Evolutionary conservation across 768 basidiomycete species (phyloP).

Genomic region (Astraeus odoratus): DNA sequence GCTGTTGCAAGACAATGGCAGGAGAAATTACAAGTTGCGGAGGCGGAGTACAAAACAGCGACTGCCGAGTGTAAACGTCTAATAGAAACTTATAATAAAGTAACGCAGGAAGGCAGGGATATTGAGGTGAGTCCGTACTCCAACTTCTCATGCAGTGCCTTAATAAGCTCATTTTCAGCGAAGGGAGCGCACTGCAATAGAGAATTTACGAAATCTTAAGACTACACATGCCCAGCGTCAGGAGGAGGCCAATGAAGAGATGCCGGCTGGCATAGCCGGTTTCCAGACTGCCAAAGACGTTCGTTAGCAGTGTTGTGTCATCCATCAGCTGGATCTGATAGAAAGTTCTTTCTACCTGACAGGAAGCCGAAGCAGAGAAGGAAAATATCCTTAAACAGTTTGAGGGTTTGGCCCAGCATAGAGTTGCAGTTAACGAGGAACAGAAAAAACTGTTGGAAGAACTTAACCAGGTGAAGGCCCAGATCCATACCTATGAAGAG

Average conservation of each 20-base stretch:
- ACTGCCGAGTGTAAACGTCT: slow-evolving; percentile 21
- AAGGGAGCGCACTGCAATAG: slow-evolving; percentile 16
- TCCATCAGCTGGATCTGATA: not conserved
- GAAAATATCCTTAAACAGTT: slow-evolving; percentile 42
- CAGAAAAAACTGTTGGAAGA: slow-evolving; percentile 39
- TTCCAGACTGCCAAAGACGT: slow-evolving; percentile 52
- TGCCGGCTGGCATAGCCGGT: slow-evolving; percentile 55
- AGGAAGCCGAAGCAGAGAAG: slow-evolving; percentile 56
- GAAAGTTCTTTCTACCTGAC: slow-evolving; percentile 5
- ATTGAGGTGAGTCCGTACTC: slow-evolving; percentile 27
- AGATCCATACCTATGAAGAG: slow-evolving; percentile 47
- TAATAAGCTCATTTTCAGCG: slow-evolving; percentile 7
- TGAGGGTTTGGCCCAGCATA: slow-evolving; percentile 36
- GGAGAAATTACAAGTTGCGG: slow-evolving; percentile 31
- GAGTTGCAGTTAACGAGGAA: slow-evolving; percentile 38
- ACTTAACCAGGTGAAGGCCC: slow-evolving; percentile 38
- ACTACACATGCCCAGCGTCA: slow-evolving; percentile 35
- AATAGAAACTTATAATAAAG: slow-evolving; percentile 22
- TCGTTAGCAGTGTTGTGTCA: slow-evolving; percentile 11
- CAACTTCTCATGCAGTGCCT: not conserved
- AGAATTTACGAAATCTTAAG: slow-evolving; percentile 29
- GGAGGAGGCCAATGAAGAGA: slow-evolving; percentile 59
- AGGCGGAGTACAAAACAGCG: slow-evolving; percentile 30
- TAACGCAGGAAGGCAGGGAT: slow-evolving; percentile 24
- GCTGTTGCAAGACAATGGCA: slow-evolving; percentile 38